Base-by-base conservation (phyloP, 441 rosid genomes). In the Melastoma candidum region DNA sequence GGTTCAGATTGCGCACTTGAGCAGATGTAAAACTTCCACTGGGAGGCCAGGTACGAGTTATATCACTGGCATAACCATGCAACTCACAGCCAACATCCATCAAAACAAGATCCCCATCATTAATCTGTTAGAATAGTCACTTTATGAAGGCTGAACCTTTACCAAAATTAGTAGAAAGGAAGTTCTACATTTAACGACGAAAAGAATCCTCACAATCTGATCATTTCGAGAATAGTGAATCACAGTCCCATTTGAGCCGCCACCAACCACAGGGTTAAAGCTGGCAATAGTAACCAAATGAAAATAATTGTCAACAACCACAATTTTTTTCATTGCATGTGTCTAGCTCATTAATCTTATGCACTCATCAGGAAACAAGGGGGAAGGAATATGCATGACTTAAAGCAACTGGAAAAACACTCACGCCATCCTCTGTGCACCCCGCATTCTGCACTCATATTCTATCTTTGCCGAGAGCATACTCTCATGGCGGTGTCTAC, bases 371-470 rank as follows among this genome's bases (percentile, higher is more conserved):
- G 55, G 2, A 41, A 52, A 2, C 29, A 29, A 9, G 3, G 24
- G 1, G 2, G 41, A 29, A 52, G 11, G 14, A 17, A 52, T 9
- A 62, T 54, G 57, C 62, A 56, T 55, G 49, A 57, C 1, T 39
- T 2, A n/a, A 52, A 29, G 53, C 32, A 67, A 60, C 36, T 60
- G 68, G 48, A 54, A 39, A 70, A 51, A 72, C 43, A 60, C 93
- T 83, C 83, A 89, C 96, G 93, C 95, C 96, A 86, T 93, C 72
- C 95, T 84, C 70, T 89, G 95, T 65, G 99, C 95, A 69, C 97
- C 99, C 79, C 90, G 81, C 70, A 72, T 66, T 75, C 78, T 84
- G 68, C 99, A 77, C 74, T 93, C 99, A 67, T 89, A 89, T 74
- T 89, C 96, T 66, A 93, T 58, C 71, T 84, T 81, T 41, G 99